Percentiles rank a stretch among this genome's conserved stretches.
Conservation (phyloP, 2,329 filamentous ascomycete genomes). For the Leptodontidium sp. region DNA sequence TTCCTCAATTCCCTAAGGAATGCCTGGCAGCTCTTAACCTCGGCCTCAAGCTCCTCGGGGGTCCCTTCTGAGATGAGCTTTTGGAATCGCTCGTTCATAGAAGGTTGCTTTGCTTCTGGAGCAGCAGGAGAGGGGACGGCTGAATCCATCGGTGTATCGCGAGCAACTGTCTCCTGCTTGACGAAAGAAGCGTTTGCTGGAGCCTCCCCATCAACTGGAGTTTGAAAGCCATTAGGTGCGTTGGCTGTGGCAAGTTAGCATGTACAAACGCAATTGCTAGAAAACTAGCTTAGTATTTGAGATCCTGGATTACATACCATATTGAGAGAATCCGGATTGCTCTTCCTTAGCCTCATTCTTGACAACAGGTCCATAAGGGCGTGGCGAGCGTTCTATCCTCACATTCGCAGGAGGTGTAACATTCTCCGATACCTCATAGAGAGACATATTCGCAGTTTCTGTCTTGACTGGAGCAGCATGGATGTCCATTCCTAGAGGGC, state of each 20-base stretch:
- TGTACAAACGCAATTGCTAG: not conserved
- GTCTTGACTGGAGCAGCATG: not conserved
- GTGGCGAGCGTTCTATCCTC: not conserved
- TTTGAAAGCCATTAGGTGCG: not conserved
- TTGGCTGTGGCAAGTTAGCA: not conserved
- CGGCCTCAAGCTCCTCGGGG: constrained; percentile 40
- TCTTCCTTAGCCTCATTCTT: constrained; percentile 13
- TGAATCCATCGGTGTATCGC: not conserved
- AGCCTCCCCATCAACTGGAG: not conserved
- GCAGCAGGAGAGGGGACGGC: not conserved
- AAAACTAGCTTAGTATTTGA: not conserved
- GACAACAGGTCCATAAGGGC: not conserved
- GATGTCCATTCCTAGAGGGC: not conserved
- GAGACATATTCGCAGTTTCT: not conserved
- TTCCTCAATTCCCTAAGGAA: constrained; percentile 40
- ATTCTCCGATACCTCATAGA: constrained; percentile 3
- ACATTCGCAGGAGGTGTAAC: not conserved
- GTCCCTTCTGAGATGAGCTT: constrained; percentile 36
- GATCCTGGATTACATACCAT: not conserved
- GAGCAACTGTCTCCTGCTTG: not conserved
- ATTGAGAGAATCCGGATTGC: not conserved
- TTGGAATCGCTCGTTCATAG: constrained; percentile 38
- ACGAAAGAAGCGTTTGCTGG: not conserved
- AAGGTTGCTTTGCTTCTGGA: constrained; percentile 13
- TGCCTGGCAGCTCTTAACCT: constrained; percentile 35